phyloP scores from a whole-genome alignment of 768 basidiomycete species.

The Termitomyces heimii region DNA sequence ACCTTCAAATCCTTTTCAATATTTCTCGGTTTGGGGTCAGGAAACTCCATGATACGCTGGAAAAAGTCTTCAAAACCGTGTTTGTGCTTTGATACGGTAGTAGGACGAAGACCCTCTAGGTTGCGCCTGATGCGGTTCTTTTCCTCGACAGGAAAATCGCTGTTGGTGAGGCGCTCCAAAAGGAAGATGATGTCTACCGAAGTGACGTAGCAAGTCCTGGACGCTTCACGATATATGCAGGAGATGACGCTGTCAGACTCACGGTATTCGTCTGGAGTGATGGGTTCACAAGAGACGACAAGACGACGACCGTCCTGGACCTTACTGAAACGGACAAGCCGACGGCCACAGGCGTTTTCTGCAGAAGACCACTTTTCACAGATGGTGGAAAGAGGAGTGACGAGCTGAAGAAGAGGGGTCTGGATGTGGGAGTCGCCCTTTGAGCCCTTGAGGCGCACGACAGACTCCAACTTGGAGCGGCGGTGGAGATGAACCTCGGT shows the following conservation, averaged over 20 bases:
- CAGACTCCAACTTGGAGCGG: slow-evolving; percentile 35
- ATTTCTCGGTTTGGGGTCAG: slow-evolving; percentile 88
- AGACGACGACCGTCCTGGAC: slow-evolving; percentile 72
- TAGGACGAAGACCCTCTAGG: slow-evolving; percentile 87
- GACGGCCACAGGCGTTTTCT: slow-evolving; percentile 65
- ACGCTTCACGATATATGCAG: slow-evolving; percentile 85
- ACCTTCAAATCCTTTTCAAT: slow-evolving; percentile 97
- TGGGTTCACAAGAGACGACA: slow-evolving; percentile 71
- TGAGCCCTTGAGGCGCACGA: slow-evolving; percentile 36
- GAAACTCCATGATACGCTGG: slow-evolving; percentile 94
- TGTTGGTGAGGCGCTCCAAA: slow-evolving; percentile 70
- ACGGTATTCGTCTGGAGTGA: slow-evolving; percentile 67
- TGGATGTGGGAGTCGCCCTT: slow-evolving; percentile 38
- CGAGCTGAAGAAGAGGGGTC: slow-evolving; percentile 55
- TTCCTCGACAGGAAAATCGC: slow-evolving; percentile 88
- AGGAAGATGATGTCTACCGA: slow-evolving; percentile 95
- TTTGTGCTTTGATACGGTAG: slow-evolving; percentile 85
- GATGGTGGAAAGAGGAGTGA: slow-evolving; percentile 49
- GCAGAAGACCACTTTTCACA: slow-evolving; percentile 55
- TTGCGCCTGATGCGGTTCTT: slow-evolving; percentile 95
- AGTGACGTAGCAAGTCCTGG: slow-evolving; percentile 78
- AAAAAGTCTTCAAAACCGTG: slow-evolving; percentile 82
- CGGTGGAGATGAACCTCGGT: slow-evolving; percentile 33
- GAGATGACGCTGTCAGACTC: slow-evolving; percentile 82
- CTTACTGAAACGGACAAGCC: slow-evolving; percentile 83